Base-by-base conservation (phyloP, 768 basidiomycete species). In the Suillus subaureus region DNA sequence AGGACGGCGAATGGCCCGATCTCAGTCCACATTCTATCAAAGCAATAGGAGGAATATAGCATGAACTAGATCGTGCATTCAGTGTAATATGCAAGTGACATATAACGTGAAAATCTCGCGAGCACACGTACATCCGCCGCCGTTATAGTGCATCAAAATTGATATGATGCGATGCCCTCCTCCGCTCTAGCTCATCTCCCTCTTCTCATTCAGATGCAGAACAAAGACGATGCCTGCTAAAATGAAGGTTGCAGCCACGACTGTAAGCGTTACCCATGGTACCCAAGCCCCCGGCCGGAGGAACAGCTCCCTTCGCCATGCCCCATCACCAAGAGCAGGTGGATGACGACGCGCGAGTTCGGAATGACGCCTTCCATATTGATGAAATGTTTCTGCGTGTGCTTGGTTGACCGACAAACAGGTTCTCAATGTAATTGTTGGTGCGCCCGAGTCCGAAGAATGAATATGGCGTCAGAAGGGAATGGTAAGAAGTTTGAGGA, bases 391-490 rank as follows among this genome's bases (percentile, higher is more conserved):
- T 88, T 74, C 42, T 81, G 74, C 0, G 82, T 75, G 66, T 93
- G 89, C 37, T 92, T 84, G 7, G 96, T 97, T 5, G 94, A 90
- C 97, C 97, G 23, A 99, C 93, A 74, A 97, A 97, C 2, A 99
- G 84, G 76, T 98, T 98, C 83, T 99, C 97, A 72, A 99, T 96
- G 79, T 99, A 99, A 76, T 99, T 99, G 78, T 99, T 99, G 18
- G 96, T 99, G 49, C 97, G 88, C 0, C 97, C 97, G 9, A 99
- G 88, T 1, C 97, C 97, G 73, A 99, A 93, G 84, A 96, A 97
- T 2, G 95, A 87, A 73, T 98, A 99, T 1, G 97, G 97, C 1
- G 94, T 90, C 63, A 90, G 87, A 12, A 99, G 84, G 16, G 96
- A 84, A 62, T 97, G 92, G 77, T 99, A 99, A 0, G 93, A 87